A percentile compares a stretch with the other conserved stretches of the same genome.
phyloP scores from a whole-genome alignment of 2,329 filamentous ascomycete species.

The Clonostachys byssicola region DNA sequence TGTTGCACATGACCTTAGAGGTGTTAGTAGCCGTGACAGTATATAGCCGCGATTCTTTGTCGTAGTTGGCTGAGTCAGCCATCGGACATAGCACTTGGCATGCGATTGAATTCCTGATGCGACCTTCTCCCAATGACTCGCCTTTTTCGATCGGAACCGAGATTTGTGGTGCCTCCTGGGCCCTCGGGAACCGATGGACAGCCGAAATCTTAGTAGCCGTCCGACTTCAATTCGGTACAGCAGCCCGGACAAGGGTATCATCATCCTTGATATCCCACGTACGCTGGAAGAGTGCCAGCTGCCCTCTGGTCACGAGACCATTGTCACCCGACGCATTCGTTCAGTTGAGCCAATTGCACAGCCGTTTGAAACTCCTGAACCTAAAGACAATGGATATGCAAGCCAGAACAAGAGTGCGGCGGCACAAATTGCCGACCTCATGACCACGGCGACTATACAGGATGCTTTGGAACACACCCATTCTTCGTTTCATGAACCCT shows the following conservation, averaged over 20 bases:
- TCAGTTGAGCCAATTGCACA: conserved; percentile 35
- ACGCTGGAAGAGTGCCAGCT: conserved; percentile 67
- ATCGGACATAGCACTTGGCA: too few relatives aligned
- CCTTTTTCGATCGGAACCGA: too few relatives aligned
- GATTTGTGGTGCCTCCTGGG: too few relatives aligned
- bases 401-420: conserved; percentile 29
- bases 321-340: conserved; percentile 34
- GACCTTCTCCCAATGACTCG: too few relatives aligned
- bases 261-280: conserved; percentile 64
- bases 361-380: conserved; percentile 50
- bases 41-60: too few relatives aligned
- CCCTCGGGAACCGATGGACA: too few relatives aligned
- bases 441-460: conserved; percentile 41
- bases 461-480: conserved; percentile 30
- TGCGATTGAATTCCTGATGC: too few relatives aligned
- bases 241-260: conserved; percentile 33
- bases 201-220: not conserved
- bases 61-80: too few relatives aligned
- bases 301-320: conserved; percentile 25
- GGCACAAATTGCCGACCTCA: conserved; percentile 49
- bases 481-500: not conserved
- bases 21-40: too few relatives aligned
- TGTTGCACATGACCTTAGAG: too few relatives aligned
- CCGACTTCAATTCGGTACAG: conserved; percentile 24
- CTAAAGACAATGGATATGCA: conserved; percentile 13